Conservation (phyloP, 257 asterid genomes). For the Rhazya stricta region DNA sequence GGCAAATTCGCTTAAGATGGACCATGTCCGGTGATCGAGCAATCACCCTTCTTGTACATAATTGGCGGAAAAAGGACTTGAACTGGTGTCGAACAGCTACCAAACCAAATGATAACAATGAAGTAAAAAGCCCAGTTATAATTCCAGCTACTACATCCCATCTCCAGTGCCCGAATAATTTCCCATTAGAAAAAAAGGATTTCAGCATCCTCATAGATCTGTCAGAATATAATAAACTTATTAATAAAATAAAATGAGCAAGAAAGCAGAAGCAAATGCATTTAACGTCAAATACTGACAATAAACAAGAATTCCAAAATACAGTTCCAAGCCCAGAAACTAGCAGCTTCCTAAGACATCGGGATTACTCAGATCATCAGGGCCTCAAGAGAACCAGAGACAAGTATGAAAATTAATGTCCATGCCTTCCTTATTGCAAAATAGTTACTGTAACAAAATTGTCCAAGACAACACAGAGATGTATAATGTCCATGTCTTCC, state of each 20-base stretch:
- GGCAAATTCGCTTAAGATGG: slow-evolving; percentile 51
- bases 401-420: neutral
- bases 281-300: neutral
- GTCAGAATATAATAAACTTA: slow-evolving; percentile 22
- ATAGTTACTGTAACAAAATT: neutral
- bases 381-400: neutral
- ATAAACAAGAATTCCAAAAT: neutral
- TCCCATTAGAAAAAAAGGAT: slow-evolving; percentile 40
- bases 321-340: neutral
- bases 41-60: slow-evolving; percentile 28
- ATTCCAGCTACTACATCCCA: slow-evolving; percentile 68
- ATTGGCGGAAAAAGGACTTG: slow-evolving; percentile 29
- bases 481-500: neutral
- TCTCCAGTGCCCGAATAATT: slow-evolving; percentile 47
- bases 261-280: slow-evolving; percentile 4
- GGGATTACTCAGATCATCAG: neutral
- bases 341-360: neutral
- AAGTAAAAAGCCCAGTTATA: slow-evolving; percentile 49
- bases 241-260: slow-evolving; percentile 3
- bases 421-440: neutral
- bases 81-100: slow-evolving; percentile 39
- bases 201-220: slow-evolving; percentile 65
- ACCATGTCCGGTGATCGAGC: slow-evolving; percentile 23
- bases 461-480: neutral
- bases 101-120: slow-evolving; percentile 46